Percentiles rank a stretch among this genome's conserved stretches.
Conservation (phyloP, 164 flowering plant species). For the Berberis vulgaris region DNA sequence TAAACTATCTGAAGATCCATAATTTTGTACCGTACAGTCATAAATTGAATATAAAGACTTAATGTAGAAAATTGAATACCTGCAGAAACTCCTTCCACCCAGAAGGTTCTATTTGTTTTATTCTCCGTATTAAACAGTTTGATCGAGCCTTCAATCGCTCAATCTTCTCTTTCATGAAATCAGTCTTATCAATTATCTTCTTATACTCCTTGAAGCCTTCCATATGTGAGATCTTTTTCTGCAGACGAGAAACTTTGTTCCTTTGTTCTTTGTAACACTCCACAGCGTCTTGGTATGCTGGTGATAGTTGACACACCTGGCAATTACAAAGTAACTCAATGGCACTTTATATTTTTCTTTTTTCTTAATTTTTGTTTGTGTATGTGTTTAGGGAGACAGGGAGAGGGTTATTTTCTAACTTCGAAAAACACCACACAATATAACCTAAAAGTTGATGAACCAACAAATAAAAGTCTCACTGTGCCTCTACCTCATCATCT, state of each 20-base stretch:
- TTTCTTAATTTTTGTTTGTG: too few species aligned
- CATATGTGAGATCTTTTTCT: slow-evolving; percentile 71
- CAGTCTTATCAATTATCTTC: slow-evolving; percentile 54
- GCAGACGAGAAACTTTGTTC: slow-evolving; percentile 69
- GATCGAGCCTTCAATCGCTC: slow-evolving; percentile 64
- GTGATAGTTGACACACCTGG: slow-evolving; percentile 50
- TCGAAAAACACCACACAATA: neutral
- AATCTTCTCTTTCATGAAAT: slow-evolving; percentile 70
- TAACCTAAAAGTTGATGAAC: neutral
- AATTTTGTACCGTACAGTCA: too few species aligned
- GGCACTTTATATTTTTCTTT: neutral
- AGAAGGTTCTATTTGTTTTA: slow-evolving; percentile 93
- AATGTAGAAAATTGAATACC: slow-evolving; percentile 22
- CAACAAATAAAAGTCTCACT: neutral
- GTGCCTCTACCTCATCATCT: slow-evolving; percentile 49
- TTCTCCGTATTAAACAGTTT: slow-evolving; percentile 52
- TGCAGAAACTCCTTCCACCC: slow-evolving; percentile 97
- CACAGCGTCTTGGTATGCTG: slow-evolving; percentile 44
- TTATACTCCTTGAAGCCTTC: slow-evolving; percentile 79
- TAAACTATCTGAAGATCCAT: too few species aligned
- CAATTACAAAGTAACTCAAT: neutral
- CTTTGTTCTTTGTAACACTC: slow-evolving; percentile 68
- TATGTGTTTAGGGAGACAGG: too few species aligned
- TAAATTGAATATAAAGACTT: neutral
- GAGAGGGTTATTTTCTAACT: too few species aligned